phyloP scores from a whole-genome alignment of 352 stramenopile genomes.

The Phytophthora pistaciae region DNA sequence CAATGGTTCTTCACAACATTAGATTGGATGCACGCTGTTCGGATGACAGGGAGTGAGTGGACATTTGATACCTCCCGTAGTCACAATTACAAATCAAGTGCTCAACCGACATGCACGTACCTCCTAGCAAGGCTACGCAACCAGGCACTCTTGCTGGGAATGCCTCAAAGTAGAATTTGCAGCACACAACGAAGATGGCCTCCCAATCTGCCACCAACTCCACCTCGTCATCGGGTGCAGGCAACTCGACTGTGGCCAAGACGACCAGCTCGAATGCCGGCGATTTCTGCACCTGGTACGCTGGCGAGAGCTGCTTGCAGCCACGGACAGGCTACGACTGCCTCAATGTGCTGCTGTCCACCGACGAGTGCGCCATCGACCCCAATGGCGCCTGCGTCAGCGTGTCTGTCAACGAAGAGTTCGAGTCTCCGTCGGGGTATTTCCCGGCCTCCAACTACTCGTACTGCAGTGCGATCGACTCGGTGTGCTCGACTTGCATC shows the following conservation, averaged over 20 bases:
- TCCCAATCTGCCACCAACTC: neutral
- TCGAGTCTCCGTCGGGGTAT: constrained; percentile 31
- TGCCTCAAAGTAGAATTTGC: constrained; percentile 23
- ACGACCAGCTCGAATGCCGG: constrained; percentile 28
- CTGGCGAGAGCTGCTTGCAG: constrained; percentile 18
- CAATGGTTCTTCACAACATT: too few relatives aligned
- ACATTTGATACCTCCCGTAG: too few relatives aligned
- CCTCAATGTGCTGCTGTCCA: constrained; percentile 35
- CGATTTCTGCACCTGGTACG: constrained; percentile 50
- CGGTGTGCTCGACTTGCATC: constrained; percentile 41
- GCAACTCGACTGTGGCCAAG: constrained; percentile 30
- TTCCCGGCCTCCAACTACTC: constrained; percentile 43
- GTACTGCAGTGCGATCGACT: constrained; percentile 46
- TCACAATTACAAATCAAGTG: too few relatives aligned
- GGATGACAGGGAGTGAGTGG: too few relatives aligned
- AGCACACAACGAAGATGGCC: constrained; percentile 12
- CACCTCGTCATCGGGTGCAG: neutral
- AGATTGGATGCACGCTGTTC: too few relatives aligned
- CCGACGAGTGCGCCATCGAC: constrained; percentile 44
- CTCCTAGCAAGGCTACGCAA: too few relatives aligned
- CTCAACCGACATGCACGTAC: too few relatives aligned
- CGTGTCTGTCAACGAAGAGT: constrained; percentile 31
- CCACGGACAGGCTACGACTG: constrained; percentile 42
- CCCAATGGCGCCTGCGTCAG: constrained; percentile 47
- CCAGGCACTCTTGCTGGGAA: too few relatives aligned